Percentiles rank a stretch among this genome's conserved stretches.
These are phyloP conservation scores for Pistacia atlantica DNA, from an alignment of 345 rosid species.

Conservation along the genomic window DNA sequence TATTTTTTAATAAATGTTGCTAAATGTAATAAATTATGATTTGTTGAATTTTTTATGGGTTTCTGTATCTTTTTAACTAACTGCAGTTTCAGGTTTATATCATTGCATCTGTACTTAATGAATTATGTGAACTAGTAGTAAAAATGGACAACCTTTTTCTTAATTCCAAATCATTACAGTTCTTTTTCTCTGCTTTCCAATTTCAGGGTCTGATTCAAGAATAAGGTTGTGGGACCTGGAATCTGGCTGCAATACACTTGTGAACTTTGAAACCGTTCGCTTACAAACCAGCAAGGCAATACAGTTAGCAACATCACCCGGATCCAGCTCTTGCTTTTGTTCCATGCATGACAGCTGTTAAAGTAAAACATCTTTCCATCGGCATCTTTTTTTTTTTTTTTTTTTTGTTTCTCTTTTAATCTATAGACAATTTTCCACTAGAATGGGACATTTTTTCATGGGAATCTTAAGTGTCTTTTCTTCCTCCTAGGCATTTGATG, in stretches of 20 bases:
- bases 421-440: conserved; percentile 3
- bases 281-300: conserved; percentile 75
- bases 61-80: not conserved
- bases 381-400: not conserved
- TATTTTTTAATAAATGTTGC: not conserved
- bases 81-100: not conserved
- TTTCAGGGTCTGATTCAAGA: conserved; percentile 92
- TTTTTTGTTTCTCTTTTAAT: not conserved
- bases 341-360: conserved; percentile 83
- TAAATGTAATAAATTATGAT: not conserved
- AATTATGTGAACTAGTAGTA: not conserved
- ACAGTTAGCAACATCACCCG: conserved; percentile 65
- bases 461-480: conserved; percentile 13
- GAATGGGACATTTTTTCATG: not conserved
- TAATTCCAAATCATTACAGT: not conserved
- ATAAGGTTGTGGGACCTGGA: conserved; percentile 89
- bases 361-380: conserved; percentile 42
- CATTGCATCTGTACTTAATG: not conserved
- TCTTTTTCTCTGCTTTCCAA: conserved; percentile 8
- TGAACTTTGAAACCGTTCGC: conserved; percentile 87
- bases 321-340: conserved; percentile 77
- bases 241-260: conserved; percentile 91
- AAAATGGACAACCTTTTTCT: not conserved
- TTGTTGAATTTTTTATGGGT: not conserved
- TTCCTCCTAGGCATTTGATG: conserved; percentile 65